Evolutionary conservation across 2,329 filamentous ascomycete genomes (phyloP).

Genomic region (Amauroascus niger): DNA sequence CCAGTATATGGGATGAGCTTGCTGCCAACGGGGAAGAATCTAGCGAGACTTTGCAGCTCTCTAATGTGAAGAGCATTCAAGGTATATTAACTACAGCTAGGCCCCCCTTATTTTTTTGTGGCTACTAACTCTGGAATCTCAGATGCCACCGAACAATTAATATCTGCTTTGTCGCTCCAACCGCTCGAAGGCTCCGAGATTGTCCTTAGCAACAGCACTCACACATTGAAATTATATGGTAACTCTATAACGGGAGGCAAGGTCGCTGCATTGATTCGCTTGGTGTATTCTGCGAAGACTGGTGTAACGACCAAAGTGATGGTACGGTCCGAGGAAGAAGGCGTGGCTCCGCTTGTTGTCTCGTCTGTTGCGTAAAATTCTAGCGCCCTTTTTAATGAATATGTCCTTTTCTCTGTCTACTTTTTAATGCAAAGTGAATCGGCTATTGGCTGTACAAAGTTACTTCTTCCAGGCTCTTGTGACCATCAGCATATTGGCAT

Average conservation of each 20-base stretch:
- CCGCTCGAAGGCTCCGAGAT: conserved; percentile 91
- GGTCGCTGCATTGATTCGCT: conserved; percentile 76
- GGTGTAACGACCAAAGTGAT: conserved; percentile 95
- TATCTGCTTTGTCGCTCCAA: conserved; percentile 78
- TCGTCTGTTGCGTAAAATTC: conserved; percentile 65
- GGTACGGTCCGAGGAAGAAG: conserved; percentile 84
- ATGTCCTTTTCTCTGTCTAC: neutral
- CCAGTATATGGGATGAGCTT: conserved; percentile 89
- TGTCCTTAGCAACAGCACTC: conserved; percentile 75
- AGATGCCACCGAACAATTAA: conserved; percentile 89
- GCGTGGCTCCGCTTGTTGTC: conserved; percentile 73
- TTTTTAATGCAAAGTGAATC: conserved; percentile 12
- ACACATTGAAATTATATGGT: conserved; percentile 89
- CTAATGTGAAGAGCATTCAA: conserved; percentile 80
- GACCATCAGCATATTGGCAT: neutral
- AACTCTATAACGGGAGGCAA: conserved; percentile 87
- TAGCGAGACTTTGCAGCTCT: conserved; percentile 80
- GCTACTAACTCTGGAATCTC: conserved; percentile 23
- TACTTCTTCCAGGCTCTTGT: conserved; percentile 10
- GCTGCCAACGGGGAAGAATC: conserved; percentile 82
- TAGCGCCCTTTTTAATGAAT: conserved; percentile 14
- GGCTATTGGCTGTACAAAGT: conserved; percentile 2
- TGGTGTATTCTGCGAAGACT: conserved; percentile 87
- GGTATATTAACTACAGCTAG: conserved; percentile 44
- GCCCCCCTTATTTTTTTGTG: neutral